Evolutionary conservation across 192 early-diverging fungal genomes (phyloP), one percentile per base, ranked within the genome.

Genomic region (Umbelopsis ramanniana): DNA sequence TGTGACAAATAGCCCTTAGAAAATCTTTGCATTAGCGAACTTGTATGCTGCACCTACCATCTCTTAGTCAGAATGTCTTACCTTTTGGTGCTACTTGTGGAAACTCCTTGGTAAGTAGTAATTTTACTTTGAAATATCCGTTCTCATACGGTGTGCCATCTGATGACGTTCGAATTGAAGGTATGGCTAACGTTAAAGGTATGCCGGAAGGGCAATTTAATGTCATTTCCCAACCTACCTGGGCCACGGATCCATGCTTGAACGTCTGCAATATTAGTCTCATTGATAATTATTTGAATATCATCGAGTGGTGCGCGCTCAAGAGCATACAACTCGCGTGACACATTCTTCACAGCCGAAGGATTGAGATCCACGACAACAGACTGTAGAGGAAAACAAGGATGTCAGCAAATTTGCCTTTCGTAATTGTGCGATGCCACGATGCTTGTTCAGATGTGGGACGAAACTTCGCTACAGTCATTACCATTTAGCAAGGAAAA

Each of bases 71-170:
- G 11, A 63, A 60, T 26, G 15, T 66, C 74, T 78, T 80, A 86
- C 94, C 93, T 74, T 92, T 93, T 60, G 96, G 96, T 15, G 96
- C 94, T 0, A 86, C 82, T n/a, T 87, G 72, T 0, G 95, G 96
- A 74, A 93, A 98, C 66, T 91, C 88, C 2, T 84, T 69, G 35
- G 88, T 87, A 8, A 97, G 86, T 17, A 83, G 72, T 12, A 97
- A 74, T 35, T 88, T 87, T 21, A 97, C 74, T 37, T 87, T 81
- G 73, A 98, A 97, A 45, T 72, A 81, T 33, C 96, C 96, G 6
- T 83, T 85, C 60, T 90, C 85, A 79, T 94, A 98, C 7, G 96
- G 96, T 15, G 95, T 97, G 8, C 89, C 91, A 53, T 80, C 88
- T 91, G 46, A 66, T 79, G 66, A 3, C 4, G 26, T 35, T n/a